Percentiles rank a stretch among this genome's conserved stretches.
These are phyloP conservation scores for Aureobasidium leucospermi DNA, from an alignment of 2,329 filamentous ascomycete genomes.

Conservation along the genomic window DNA sequence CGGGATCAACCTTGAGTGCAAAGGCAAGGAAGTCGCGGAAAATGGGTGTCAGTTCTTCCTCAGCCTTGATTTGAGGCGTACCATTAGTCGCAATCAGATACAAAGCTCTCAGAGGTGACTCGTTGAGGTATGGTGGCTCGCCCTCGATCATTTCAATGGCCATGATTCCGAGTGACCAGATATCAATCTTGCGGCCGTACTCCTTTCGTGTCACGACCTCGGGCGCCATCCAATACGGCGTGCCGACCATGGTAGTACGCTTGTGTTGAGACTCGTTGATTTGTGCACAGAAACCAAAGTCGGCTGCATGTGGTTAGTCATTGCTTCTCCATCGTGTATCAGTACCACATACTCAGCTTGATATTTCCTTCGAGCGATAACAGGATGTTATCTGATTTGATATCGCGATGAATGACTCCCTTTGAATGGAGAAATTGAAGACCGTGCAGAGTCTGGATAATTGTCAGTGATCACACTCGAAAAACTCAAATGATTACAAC, in stretches of 20 bases:
- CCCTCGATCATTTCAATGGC: conserved; percentile 99
- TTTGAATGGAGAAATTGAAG: conserved; percentile 95
- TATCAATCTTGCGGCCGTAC: conserved; percentile 96
- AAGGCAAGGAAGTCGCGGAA: conserved; percentile 91
- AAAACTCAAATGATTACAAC: conserved; percentile 25
- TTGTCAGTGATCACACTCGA: conserved; percentile 25
- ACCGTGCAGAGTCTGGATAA: conserved; percentile 62
- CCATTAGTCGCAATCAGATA: conserved; percentile 97
- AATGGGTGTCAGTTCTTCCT: conserved; percentile 68
- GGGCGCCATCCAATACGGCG: conserved; percentile 99
- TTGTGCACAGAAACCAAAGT: conserved; percentile 97
- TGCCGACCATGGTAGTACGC: conserved; percentile 97
- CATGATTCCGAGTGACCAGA: conserved; percentile 99
- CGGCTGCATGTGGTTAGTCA: conserved; percentile 49
- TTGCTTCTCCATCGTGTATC: background rate
- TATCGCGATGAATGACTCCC: conserved; percentile 95
- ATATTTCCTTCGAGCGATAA: conserved; percentile 91
- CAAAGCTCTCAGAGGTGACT: conserved; percentile 83
- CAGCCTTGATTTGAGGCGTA: conserved; percentile 90
- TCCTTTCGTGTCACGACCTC: conserved; percentile 97
- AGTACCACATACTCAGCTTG: conserved; percentile 70
- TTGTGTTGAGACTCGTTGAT: conserved; percentile 97
- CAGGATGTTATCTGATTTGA: conserved; percentile 97
- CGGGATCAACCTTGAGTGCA: conserved; percentile 91
- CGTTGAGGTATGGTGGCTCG: conserved; percentile 92